Evolutionary conservation across 2,329 filamentous ascomycete species (phyloP), one percentile per base, ranked within the genome.

Genomic region (Juglanconis sp.): DNA sequence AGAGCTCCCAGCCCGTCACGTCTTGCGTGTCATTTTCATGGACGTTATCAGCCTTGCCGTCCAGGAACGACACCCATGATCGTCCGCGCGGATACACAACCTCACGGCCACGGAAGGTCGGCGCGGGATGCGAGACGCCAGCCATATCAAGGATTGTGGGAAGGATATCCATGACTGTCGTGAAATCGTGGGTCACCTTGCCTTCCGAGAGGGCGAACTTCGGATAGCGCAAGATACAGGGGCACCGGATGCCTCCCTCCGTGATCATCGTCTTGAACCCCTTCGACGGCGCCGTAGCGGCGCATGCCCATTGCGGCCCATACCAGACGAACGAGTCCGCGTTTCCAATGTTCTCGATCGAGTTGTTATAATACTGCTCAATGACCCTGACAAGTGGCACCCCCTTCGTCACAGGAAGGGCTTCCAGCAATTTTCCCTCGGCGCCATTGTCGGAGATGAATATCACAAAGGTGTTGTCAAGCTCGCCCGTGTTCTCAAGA

Each of bases 391-490:
- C 56, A 48, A 68, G 63, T 52, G 63, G 59, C 40, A 58, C 56
- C 2, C 59, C 58, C 11, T 55, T 52, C 15, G 63, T 35, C 11
- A 64, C 62, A 5, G 69, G 65, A 1, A 60, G 15, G 1, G 65
- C 67, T 50, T 68, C 67, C 38, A 63, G 53, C 34, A 63, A 13
- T n/a, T 53, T 64, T 1, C 68, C 71, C 51, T 73, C 70, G 30
- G 71, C 71, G 5, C 71, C 71, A 64, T 87, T 87, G 70, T 87
- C 84, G 0, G 78, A 83, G 74, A 87, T 81, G 76, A 88, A 87
- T 67, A 81, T 77, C 52, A 88, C 76, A 63, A 87, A 82, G 2
- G 85, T 88, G 68, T 87, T 86, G 64, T 88, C 84, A 1, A 84
- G 75, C 67, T 88, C 84, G 56, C 79, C 82, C 1, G 79, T 81